phyloP scores from a whole-genome alignment of 2,329 filamentous ascomycete species.

The Aureobasidium sp. region DNA sequence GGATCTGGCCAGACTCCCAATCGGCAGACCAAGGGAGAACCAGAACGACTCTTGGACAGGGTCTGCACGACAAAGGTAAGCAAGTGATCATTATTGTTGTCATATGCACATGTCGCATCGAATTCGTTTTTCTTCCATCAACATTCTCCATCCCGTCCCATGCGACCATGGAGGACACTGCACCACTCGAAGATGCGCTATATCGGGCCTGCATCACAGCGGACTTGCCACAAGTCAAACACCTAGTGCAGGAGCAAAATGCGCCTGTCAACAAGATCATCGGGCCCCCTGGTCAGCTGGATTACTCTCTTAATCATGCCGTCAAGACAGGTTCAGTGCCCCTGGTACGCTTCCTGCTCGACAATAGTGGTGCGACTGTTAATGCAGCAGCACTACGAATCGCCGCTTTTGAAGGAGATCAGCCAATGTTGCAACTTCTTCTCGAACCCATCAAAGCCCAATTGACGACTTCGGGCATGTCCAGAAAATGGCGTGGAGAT shows the following conservation, averaged over 20 bases:
- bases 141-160: neutral
- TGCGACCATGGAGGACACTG: neutral
- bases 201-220: neutral
- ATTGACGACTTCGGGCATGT: conserved; percentile 1
- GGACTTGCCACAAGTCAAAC: conserved; percentile 1
- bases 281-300: conserved; percentile 1
- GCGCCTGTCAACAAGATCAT: conserved; percentile 1
- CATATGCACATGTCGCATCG: neutral
- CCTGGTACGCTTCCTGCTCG: conserved; percentile 5
- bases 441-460: conserved; percentile 8
- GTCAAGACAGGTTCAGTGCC: conserved; percentile 1
- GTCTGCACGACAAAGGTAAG: neutral
- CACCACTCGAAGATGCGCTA: conserved; percentile 4
- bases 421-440: conserved; percentile 7
- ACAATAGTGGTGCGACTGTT: neutral
- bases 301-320: conserved; percentile 4
- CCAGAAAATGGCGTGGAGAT: conserved; percentile 8
- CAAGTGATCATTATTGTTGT: neutral
- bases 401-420: conserved; percentile 3
- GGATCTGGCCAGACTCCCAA: conserved; percentile 2
- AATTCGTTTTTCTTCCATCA: neutral
- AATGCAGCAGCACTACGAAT: conserved; percentile 1
- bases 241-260: neutral
- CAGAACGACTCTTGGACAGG: neutral
- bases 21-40: neutral